phyloP scores from a whole-genome alignment of 164 flowering plant species.

The Pachysandra terminalis region DNA sequence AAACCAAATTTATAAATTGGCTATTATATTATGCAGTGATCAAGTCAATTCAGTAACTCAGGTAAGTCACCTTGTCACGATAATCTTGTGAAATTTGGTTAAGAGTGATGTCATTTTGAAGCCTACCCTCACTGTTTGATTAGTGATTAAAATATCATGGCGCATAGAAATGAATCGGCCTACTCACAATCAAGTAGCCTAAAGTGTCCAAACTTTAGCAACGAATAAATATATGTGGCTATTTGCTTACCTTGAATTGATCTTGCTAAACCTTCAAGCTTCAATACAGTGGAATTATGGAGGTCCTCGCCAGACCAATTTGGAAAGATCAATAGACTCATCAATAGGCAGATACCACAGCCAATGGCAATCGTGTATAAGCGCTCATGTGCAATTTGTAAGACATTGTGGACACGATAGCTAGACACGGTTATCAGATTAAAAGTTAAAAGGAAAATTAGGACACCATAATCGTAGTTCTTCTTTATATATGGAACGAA shows the following conservation, averaged over 20 bases:
- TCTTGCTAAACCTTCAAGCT: conserved; percentile 75
- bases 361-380: conserved; percentile 82
- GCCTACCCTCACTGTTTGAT: too few species aligned
- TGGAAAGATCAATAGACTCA: conserved; percentile 76
- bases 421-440: conserved; percentile 85
- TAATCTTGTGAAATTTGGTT: conserved; percentile 24
- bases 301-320: conserved; percentile 91
- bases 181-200: too few species aligned
- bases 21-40: too few species aligned
- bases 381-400: conserved; percentile 66
- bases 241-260: conserved; percentile 61
- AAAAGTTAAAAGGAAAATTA: conserved; percentile 86
- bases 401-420: conserved; percentile 58
- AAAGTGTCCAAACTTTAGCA: too few species aligned
- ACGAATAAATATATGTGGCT: too few species aligned
- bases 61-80: too few species aligned
- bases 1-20: background rate
- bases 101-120: conserved; percentile 19
- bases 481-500: conserved; percentile 81
- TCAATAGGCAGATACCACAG: conserved; percentile 69
- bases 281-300: conserved; percentile 57
- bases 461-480: conserved; percentile 84
- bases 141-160: too few species aligned
- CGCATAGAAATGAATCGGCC: too few species aligned
- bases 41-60: too few species aligned